These are phyloP conservation scores for Cyclotella cryptica DNA, from an alignment of 108 stramenopile genomes.

Conservation along the genomic window DNA sequence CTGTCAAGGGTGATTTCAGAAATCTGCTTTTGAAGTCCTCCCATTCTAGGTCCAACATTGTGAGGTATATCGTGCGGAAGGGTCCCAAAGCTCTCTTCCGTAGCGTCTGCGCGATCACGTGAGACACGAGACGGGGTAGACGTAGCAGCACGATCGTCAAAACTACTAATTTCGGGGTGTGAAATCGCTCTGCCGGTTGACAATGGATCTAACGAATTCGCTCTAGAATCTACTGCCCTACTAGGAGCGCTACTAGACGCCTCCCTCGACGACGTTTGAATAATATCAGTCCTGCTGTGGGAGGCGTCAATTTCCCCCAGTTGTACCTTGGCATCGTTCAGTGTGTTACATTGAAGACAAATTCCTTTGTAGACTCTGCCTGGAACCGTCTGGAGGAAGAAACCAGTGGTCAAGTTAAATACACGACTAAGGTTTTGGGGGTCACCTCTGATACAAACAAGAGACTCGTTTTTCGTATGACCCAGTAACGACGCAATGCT, in stretches of 20 bases:
- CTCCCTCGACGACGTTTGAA: no score
- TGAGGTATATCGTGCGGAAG: background rate
- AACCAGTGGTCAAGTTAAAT: background rate
- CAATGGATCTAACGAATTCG: background rate
- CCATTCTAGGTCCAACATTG: slow-evolving; percentile 9
- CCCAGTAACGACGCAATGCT: background rate
- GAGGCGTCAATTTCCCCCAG: slow-evolving; percentile 14
- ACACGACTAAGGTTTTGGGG: background rate
- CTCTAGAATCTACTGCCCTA: background rate
- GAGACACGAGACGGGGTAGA: background rate
- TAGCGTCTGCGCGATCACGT: background rate
- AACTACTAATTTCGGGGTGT: no score
- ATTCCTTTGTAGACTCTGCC: slow-evolving; percentile 47
- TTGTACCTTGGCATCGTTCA: slow-evolving; percentile 14
- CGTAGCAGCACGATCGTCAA: no score
- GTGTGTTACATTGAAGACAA: slow-evolving; percentile 36
- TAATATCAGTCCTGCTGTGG: background rate
- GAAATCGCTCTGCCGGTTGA: background rate
- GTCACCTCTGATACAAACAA: no score
- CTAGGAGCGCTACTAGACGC: background rate
- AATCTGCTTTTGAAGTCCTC: slow-evolving; percentile 9
- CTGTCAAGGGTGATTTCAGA: slow-evolving; percentile 22
- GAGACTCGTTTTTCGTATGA: background rate
- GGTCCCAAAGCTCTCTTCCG: background rate
- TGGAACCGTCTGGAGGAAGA: slow-evolving; percentile 7